A percentile compares a stretch with the other conserved stretches of the same genome.
phyloP scores from a whole-genome alignment of 2,329 filamentous ascomycete species.

The Chaetomiaceae sp. region DNA sequence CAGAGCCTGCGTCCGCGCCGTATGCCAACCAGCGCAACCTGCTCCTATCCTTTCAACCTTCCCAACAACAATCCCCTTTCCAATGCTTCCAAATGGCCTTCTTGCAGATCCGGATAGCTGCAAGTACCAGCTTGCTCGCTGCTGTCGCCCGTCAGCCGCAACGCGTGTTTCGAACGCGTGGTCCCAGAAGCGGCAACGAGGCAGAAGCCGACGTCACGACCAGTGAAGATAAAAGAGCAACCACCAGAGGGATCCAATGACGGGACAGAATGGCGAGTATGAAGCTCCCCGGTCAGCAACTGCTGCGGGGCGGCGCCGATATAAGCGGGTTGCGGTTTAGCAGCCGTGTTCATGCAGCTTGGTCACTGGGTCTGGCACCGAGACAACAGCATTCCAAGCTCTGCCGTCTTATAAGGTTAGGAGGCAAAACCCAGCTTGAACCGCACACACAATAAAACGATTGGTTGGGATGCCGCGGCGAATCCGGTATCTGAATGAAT shows the following conservation, averaged over 20 bases:
- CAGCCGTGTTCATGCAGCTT: slow-evolving; percentile 25
- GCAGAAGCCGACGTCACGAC: background rate
- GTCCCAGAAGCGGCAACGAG: background rate
- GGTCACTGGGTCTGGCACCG: slow-evolving; percentile 4
- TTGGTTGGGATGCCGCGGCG: background rate
- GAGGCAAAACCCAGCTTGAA: background rate
- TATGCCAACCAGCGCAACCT: background rate
- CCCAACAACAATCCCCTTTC: background rate
- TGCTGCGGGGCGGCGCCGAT: slow-evolving; percentile 4
- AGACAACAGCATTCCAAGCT: slow-evolving; percentile 11
- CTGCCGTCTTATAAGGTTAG: slow-evolving; percentile 2
- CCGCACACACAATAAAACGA: background rate
- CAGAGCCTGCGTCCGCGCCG: background rate
- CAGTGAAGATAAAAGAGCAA: background rate
- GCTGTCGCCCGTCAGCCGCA: background rate
- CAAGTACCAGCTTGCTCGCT: background rate
- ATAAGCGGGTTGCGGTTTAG: slow-evolving; percentile 23
- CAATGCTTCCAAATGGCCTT: too few species aligned
- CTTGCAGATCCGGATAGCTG: background rate
- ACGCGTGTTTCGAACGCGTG: background rate
- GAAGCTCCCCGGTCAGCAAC: slow-evolving; percentile 1
- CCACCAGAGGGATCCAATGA: background rate
- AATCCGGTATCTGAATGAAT: background rate
- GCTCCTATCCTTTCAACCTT: background rate
- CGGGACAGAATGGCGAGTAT: background rate